Evolutionary conservation across 2,329 filamentous ascomycete genomes (phyloP).

Genomic region (Fusarium miscanthi): DNA sequence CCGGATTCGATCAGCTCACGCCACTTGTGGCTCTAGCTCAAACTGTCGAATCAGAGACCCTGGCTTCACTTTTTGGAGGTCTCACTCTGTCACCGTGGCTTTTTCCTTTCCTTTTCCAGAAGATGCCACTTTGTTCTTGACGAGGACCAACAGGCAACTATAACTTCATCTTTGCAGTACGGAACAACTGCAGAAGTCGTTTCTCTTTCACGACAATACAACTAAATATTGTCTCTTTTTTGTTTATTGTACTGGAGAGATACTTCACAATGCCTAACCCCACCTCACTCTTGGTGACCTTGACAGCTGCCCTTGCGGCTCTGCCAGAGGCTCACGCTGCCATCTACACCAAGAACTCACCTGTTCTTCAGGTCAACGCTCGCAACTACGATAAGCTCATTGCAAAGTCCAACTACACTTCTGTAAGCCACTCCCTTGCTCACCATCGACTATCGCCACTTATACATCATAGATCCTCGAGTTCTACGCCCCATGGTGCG

Average conservation of each 20-base stretch:
- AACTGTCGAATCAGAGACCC: slow-evolving; percentile 29
- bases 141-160: slow-evolving; percentile 9
- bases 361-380: slow-evolving; percentile 83
- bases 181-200: neutral
- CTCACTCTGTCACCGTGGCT: slow-evolving; percentile 43
- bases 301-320: slow-evolving; percentile 70
- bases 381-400: slow-evolving; percentile 86
- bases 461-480: slow-evolving; percentile 67
- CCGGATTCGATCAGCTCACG: slow-evolving; percentile 25
- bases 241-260: neutral
- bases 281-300: slow-evolving; percentile 58
- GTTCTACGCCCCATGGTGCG: slow-evolving; percentile 98
- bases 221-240: neutral
- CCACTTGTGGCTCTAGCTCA: slow-evolving; percentile 44
- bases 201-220: neutral
- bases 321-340: slow-evolving; percentile 74
- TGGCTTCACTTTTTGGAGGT: slow-evolving; percentile 27
- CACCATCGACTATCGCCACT: neutral
- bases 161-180: slow-evolving; percentile 9
- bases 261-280: slow-evolving; percentile 63
- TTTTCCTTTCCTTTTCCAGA: slow-evolving; percentile 44
- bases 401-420: slow-evolving; percentile 89
- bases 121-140: slow-evolving; percentile 45
- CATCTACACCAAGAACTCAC: slow-evolving; percentile 87
- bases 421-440: slow-evolving; percentile 67